Evolutionary conservation across 148 eudicot genomes (phyloP), one percentile per base, ranked within the genome.

Genomic region (Pouteria glomerata): DNA sequence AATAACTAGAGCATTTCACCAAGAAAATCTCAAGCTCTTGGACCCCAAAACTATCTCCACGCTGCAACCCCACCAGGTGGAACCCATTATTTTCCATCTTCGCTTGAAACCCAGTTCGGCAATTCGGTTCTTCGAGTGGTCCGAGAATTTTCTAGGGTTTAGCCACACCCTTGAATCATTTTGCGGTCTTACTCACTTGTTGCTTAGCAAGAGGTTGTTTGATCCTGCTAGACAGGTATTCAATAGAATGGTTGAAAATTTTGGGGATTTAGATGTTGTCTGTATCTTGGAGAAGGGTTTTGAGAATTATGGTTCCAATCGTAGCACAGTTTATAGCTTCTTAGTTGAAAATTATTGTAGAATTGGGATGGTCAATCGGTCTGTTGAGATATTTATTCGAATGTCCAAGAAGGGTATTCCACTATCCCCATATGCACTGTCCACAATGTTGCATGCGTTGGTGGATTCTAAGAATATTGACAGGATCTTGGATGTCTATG

Each of bases 81-180:
- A 79, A 47, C 68, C 79, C 19, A 68, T 82, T 64, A 73, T 86
- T 45, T 75, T 73, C 50, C 74, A 55, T 75, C 87, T 88, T 16
- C 83, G 88, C 24, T 80, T 84, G 65, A 79, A 71, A 76, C 88
- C 93, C 79, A 73, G 6, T 56, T 84, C 86, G 30, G 93, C 90
- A 34, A 57, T 82, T 63, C 74, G 70, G 58, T 84, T 88, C 59
- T 79, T 84, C 59, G 81, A 86, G 27, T 88, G 89, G 88, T 82
- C 74, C 24, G 81, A 82, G 57, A 70, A 80, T 42, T 63, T 76
- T 35, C 53, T 79, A 27, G 87, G 92, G 73, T 66, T 80, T 6
- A 47, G 50, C 68, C 89, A 75, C 30, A 29, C 73, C 8, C 6
- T 78, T 23, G 67, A 61, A 0, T 74, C 81, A 41, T 76, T 74